These are phyloP conservation scores for Chaetomium fimeti DNA, from an alignment of 495 filamentous ascomycete genomes.

Conservation along the genomic window DNA sequence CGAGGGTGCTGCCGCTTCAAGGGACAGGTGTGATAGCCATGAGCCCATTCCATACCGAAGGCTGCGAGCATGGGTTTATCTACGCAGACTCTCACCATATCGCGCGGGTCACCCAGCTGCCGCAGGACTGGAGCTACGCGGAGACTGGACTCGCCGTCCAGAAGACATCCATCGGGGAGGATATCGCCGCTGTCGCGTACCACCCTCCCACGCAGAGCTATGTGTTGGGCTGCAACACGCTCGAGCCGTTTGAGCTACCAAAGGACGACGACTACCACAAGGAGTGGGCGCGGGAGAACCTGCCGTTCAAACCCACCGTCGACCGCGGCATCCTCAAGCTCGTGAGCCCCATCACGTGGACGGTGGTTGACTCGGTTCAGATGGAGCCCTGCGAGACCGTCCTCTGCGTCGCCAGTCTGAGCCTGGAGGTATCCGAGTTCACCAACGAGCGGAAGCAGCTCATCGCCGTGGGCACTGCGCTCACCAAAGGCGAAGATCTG, in stretches of 20 bases:
- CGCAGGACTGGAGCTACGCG: slow-evolving; percentile 58
- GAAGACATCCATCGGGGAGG: slow-evolving; percentile 66
- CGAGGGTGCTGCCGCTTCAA: slow-evolving; percentile 69
- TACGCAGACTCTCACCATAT: slow-evolving; percentile 68
- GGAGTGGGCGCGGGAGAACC: slow-evolving; percentile 69
- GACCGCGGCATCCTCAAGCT: slow-evolving; percentile 70
- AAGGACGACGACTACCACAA: slow-evolving; percentile 80
- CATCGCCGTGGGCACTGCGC: slow-evolving; percentile 79
- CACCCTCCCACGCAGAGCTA: slow-evolving; percentile 72
- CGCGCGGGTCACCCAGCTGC: slow-evolving; percentile 67
- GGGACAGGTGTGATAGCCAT: slow-evolving; percentile 63
- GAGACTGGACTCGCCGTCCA: slow-evolving; percentile 68
- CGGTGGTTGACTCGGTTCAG: slow-evolving; percentile 68
- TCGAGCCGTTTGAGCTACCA: slow-evolving; percentile 72
- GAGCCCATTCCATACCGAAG: slow-evolving; percentile 67
- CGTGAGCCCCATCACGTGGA: slow-evolving; percentile 70
- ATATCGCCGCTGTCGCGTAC: slow-evolving; percentile 71
- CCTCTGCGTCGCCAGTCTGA: slow-evolving; percentile 76
- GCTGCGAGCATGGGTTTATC: slow-evolving; percentile 77
- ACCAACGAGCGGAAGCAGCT: slow-evolving; percentile 81
- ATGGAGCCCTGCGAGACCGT: slow-evolving; percentile 72
- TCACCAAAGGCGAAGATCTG: slow-evolving; percentile 83
- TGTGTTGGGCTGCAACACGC: slow-evolving; percentile 66
- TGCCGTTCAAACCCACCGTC: slow-evolving; percentile 63
- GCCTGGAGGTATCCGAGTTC: slow-evolving; percentile 84